Evolutionary conservation across 495 filamentous ascomycete species (phyloP).

Genomic region (Neurospora tetraspora): DNA sequence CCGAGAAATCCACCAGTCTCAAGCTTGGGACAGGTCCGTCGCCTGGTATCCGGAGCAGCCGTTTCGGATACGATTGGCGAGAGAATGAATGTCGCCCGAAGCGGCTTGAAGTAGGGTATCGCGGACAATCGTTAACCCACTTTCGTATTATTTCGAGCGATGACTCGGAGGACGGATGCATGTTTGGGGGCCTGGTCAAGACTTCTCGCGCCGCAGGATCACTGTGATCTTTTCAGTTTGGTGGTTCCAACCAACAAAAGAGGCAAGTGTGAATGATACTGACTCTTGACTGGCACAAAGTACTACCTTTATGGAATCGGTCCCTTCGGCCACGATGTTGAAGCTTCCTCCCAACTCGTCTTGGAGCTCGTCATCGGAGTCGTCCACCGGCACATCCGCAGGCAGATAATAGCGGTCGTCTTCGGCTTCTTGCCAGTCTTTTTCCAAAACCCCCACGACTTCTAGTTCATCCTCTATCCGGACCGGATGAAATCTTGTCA

Average conservation of each 20-base stretch:
- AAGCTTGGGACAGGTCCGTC: neutral
- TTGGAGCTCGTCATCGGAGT: neutral
- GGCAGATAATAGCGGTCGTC: neutral
- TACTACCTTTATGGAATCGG: neutral
- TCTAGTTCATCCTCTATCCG: neutral
- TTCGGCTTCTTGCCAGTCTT: neutral
- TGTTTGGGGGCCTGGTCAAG: neutral
- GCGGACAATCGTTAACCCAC: neutral
- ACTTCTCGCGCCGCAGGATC: neutral
- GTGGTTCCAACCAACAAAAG: neutral
- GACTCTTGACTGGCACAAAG: neutral
- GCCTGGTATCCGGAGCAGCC: neutral
- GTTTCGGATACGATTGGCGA: neutral
- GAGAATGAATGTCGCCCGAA: neutral
- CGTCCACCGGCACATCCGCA: neutral
- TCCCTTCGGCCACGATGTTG: neutral
- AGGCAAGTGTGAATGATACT: neutral
- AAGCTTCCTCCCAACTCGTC: neutral
- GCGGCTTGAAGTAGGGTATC: neutral
- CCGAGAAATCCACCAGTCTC: neutral
- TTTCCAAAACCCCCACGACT: neutral
- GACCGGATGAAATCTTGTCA: neutral
- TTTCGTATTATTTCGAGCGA: neutral
- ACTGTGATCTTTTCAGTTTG: neutral
- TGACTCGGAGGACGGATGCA: neutral